phyloP scores from a whole-genome alignment of 2,329 filamentous ascomycete species.

The Diaporthe citriasiana region DNA sequence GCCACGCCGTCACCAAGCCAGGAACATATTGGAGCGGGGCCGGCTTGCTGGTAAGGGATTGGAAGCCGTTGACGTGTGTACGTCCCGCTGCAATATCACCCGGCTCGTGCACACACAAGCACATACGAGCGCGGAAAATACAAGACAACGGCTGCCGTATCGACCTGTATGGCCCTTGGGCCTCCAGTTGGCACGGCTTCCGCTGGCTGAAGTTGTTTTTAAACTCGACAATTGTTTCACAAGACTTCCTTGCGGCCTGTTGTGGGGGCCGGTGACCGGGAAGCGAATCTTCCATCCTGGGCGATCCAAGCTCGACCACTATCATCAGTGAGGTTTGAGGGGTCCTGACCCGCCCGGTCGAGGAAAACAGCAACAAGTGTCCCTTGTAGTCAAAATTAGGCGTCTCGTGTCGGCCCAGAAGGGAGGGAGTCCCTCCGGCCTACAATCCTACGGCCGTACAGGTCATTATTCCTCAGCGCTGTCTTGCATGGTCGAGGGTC shows the following conservation, averaged over 20 bases:
- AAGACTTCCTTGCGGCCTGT: conserved; percentile 27
- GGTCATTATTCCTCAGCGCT: conserved; percentile 11
- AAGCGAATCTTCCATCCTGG: conserved; percentile 26
- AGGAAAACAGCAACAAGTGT: not conserved
- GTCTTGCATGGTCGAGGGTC: conserved; percentile 23
- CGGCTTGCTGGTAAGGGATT: not conserved
- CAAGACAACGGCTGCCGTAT: conserved; percentile 4
- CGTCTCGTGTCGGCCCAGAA: conserved; percentile 13
- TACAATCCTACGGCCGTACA: conserved; percentile 11
- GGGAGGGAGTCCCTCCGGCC: not conserved
- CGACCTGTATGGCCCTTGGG: conserved; percentile 4
- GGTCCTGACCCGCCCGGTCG: conserved; percentile 6
- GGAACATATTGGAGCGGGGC: not conserved
- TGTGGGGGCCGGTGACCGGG: conserved; percentile 27
- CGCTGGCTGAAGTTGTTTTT: conserved; percentile 26
- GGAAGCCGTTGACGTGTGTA: conserved; percentile 22
- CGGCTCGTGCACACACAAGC: conserved; percentile 22
- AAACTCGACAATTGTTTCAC: conserved; percentile 33
- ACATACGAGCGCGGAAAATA: conserved; percentile 3
- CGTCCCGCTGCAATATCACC: conserved; percentile 19
- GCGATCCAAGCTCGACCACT: conserved; percentile 21
- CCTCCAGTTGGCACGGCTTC: conserved; percentile 16
- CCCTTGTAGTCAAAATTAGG: not conserved
- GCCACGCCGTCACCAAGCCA: conserved; percentile 29
- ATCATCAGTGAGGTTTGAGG: conserved; percentile 11